These are phyloP conservation scores for Plasmopara muralis DNA, from an alignment of 352 stramenopile species.

Conservation along the genomic window DNA sequence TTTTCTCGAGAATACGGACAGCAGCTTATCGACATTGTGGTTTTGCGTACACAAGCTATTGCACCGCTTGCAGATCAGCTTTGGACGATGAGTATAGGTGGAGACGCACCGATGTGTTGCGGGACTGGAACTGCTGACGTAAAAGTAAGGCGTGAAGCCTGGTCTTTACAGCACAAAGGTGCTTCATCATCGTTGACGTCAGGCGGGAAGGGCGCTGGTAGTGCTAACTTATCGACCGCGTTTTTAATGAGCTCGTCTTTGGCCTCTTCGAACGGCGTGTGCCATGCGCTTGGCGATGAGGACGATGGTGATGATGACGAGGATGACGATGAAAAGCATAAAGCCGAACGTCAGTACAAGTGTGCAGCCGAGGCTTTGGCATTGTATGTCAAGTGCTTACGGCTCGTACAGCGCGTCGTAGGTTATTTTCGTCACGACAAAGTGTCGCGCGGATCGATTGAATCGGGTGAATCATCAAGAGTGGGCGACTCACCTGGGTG, in stretches of 20 bases:
- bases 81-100: constrained; percentile 39
- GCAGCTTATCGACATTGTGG: constrained; percentile 59
- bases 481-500: constrained; percentile 7
- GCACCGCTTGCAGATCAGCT: constrained; percentile 54
- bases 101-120: constrained; percentile 1
- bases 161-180: constrained; percentile 13
- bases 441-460: constrained; percentile 6
- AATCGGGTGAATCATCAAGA: constrained; percentile 16
- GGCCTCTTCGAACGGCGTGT: constrained; percentile 31
- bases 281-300: constrained; percentile 24
- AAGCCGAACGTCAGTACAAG: constrained; percentile 45
- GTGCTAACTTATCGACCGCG: constrained; percentile 42
- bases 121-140: constrained; percentile 5
- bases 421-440: constrained; percentile 56
- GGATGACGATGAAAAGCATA: constrained; percentile 25
- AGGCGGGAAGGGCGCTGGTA: constrained; percentile 17
- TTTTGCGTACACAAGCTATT: constrained; percentile 58
- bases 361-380: constrained; percentile 53
- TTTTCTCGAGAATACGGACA: constrained; percentile 45
- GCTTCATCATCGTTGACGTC: constrained; percentile 20
- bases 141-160: constrained; percentile 6
- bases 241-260: constrained; percentile 54
- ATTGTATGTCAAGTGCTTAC: constrained; percentile 65
- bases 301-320: constrained; percentile 25
- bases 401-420: constrained; percentile 53